Conservation (phyloP, 176 grass and related monocot genomes). For the Carex kokanica region DNA sequence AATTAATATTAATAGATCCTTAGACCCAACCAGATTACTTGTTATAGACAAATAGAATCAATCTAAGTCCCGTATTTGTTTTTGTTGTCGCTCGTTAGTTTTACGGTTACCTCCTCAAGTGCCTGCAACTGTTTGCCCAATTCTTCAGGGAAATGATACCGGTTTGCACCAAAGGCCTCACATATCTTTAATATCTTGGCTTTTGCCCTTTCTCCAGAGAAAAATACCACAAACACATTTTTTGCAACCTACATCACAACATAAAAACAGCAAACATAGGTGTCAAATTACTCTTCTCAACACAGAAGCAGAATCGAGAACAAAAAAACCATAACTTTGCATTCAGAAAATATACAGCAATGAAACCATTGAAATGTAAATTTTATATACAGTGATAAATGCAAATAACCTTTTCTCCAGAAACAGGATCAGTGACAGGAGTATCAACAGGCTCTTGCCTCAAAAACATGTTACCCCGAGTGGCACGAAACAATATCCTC, state of each 20-base stretch:
- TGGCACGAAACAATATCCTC: slow-evolving; percentile 91
- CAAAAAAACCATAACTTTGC: not conserved
- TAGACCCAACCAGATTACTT: not conserved
- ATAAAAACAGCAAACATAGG: not conserved
- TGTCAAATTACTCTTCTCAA: slow-evolving; percentile 16
- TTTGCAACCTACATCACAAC: slow-evolving; percentile 49
- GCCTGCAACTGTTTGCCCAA: slow-evolving; percentile 58
- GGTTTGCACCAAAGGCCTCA: slow-evolving; percentile 91
- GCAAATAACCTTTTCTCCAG: slow-evolving; percentile 73
- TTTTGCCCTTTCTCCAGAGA: slow-evolving; percentile 87
- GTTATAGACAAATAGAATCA: not conserved
- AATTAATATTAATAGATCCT: slow-evolving; percentile 13
- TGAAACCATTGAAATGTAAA: slow-evolving; percentile 6
- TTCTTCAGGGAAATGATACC: slow-evolving; percentile 87
- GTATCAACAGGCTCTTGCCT: slow-evolving; percentile 84
- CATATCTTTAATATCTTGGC: slow-evolving; percentile 92
- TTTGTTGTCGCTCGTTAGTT: slow-evolving; percentile 7
- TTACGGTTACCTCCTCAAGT: slow-evolving; percentile 58
- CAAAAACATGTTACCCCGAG: slow-evolving; percentile 85
- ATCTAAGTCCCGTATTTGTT: not conserved
- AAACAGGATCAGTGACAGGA: slow-evolving; percentile 79
- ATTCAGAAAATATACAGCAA: slow-evolving; percentile 19
- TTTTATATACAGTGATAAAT: slow-evolving; percentile 23
- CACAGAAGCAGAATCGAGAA: not conserved
- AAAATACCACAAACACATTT: slow-evolving; percentile 94